Percentiles rank a stretch among this genome's conserved stretches.
phyloP scores from a whole-genome alignment of 1,284 basidiomycete genomes.

The Puccinia triticina region DNA sequence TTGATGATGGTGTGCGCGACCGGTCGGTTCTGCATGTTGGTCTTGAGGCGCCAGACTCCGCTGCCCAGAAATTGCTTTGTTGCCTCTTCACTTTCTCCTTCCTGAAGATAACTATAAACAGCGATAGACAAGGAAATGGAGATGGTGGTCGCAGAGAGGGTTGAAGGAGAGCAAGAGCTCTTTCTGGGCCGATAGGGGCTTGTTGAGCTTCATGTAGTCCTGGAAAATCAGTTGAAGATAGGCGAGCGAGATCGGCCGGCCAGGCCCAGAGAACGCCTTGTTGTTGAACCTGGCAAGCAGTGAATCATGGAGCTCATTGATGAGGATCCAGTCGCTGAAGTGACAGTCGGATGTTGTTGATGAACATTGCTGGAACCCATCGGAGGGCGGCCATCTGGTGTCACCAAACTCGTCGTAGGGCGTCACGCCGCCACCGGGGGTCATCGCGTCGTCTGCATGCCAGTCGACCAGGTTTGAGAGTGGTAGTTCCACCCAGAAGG shows the following conservation, averaged over 20 bases:
- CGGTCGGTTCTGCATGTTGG: background rate
- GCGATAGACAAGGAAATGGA: background rate
- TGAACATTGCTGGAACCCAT: too few relatives aligned
- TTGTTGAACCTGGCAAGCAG: conserved; percentile 1
- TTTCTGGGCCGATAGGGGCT: conserved; percentile 29
- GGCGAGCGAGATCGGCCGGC: background rate
- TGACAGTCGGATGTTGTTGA: too few relatives aligned
- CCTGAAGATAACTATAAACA: background rate
- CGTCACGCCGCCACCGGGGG: conserved; percentile 81
- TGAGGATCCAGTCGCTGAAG: conserved; percentile 26
- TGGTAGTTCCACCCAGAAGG: too few relatives aligned
- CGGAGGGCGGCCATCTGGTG: too few relatives aligned
- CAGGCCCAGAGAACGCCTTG: background rate
- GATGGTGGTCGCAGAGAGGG: background rate
- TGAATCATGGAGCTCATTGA: conserved; percentile 37
- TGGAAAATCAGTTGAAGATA: conserved; percentile 29
- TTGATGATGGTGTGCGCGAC: background rate
- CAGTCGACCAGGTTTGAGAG: conserved; percentile 74
- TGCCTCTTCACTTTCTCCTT: background rate
- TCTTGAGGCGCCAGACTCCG: background rate
- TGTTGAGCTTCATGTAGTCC: conserved; percentile 37
- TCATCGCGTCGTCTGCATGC: conserved; percentile 82
- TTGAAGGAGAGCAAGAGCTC: background rate
- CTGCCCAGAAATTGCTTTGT: conserved; percentile 4
- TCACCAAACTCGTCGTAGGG: conserved; percentile 69